Base-by-base conservation (phyloP, 2,329 filamentous ascomycete genomes). In the Penicillium sp. region DNA sequence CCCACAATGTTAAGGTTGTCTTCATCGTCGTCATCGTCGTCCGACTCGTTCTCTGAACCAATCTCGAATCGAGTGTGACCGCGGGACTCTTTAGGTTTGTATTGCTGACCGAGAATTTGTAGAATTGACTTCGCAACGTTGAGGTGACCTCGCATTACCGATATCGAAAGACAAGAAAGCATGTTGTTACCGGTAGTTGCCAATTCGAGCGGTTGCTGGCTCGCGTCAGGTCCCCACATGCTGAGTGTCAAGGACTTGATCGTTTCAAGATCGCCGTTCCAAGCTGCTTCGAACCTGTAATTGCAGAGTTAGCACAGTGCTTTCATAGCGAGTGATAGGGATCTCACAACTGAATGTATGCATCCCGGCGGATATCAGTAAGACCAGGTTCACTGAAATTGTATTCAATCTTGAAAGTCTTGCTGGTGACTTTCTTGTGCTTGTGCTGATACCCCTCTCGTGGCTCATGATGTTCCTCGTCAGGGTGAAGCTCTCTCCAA, bases 101-200 rank as follows among this genome's bases (percentile, higher is more conserved):
- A 91, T 64, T 94, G 90, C 3, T 83, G 84, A 42, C 83, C 79
- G 0, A 83, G 79, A 58, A 94, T 91, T 54, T 88, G 85, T 7
- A 94, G 75, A 24, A 94, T 83, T 1, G 80, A 81, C 54, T 77
- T 81, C 1, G 89, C 88, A 11, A 87, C 74, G 1, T 84, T 79
- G 42, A 81, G 70, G 61, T 93, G 86, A 0, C 87, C 87, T 24
- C 82, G 82, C 4, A 88, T 67, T 44, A 89, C 81, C 0, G 89
- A 87, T 46, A 94, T 74, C 0, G 83, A 83, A 65, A 93, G 90
- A 0, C 88, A 86, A 10, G 75, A 83, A 55, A 86, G 79, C 1
- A 64, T 56, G 3, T 69, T 61, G 1, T 62, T 55, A 63, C 91
- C 88, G 1, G 57, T 61, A 1, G 86, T 81, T 0, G 87, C 81